Evolutionary conservation across 768 basidiomycete genomes (phyloP).

Genomic region (Phlebiopsis gigantea): DNA sequence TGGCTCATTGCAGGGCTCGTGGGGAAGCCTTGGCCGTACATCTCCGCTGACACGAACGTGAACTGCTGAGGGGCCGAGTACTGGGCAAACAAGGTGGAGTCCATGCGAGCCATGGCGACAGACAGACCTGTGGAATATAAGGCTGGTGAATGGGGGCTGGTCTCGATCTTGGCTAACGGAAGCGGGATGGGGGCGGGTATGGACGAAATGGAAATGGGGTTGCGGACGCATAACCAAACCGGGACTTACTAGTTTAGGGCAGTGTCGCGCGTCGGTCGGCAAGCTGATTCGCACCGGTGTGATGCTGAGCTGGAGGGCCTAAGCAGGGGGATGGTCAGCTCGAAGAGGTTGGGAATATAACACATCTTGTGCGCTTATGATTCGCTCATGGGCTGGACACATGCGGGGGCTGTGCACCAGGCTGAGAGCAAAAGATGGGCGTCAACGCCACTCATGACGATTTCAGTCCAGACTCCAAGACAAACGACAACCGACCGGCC

Average conservation of each 20-base stretch:
- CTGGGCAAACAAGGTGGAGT: not conserved
- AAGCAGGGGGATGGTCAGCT: not conserved
- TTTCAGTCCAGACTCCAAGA: constrained; percentile 2
- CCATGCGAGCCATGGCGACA: constrained; percentile 3
- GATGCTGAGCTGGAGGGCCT: not conserved
- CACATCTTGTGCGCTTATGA: not conserved
- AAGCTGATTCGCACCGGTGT: not conserved
- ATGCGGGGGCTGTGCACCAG: not conserved
- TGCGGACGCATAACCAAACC: not conserved
- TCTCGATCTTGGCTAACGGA: constrained; percentile 6
- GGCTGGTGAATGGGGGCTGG: constrained; percentile 1
- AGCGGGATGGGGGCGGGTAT: constrained; percentile 5
- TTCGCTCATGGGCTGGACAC: not conserved
- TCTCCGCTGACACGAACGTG: not conserved
- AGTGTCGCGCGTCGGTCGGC: not conserved
- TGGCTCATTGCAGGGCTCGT: not conserved
- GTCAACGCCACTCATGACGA: not conserved
- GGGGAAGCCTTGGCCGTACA: constrained; percentile 1
- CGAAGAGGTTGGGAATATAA: not conserved
- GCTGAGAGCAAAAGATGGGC: not conserved
- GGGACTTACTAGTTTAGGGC: constrained; percentile 9
- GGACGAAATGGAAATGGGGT: constrained; percentile 4
- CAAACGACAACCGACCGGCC: not conserved
- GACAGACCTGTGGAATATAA: constrained; percentile 2
- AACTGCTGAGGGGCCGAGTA: not conserved